Evolutionary conservation across 1,139 yeast species (phyloP).

Genomic region (Magnusiomyces suaveolens): DNA sequence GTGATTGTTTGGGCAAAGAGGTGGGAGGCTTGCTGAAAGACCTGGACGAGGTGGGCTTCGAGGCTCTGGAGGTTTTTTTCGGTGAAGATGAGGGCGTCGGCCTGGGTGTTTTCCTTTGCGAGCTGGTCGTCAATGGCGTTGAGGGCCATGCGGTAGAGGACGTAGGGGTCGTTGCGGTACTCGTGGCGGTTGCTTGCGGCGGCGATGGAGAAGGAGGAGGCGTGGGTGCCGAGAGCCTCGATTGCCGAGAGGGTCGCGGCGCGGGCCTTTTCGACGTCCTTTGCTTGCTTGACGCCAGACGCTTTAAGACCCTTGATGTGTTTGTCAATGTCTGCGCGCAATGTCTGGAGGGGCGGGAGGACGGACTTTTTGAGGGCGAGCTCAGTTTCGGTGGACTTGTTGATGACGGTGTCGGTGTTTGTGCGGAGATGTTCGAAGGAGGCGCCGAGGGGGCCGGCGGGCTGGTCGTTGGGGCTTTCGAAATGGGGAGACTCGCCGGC

Average conservation of each 20-base stretch:
- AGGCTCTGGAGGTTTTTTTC: slow-evolving; percentile 37
- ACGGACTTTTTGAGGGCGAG: slow-evolving; percentile 27
- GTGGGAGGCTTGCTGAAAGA: slow-evolving; percentile 35
- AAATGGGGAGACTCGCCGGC: slow-evolving; percentile 31
- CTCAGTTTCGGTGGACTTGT: slow-evolving; percentile 31
- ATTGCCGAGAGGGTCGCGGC: slow-evolving; percentile 30
- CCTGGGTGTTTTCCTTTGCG: slow-evolving; percentile 37
- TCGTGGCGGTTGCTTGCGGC: slow-evolving; percentile 25
- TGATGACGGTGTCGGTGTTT: slow-evolving; percentile 28
- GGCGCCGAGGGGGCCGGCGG: slow-evolving; percentile 23
- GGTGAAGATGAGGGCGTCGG: slow-evolving; percentile 36
- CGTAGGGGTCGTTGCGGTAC: slow-evolving; percentile 39
- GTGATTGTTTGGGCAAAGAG: slow-evolving; percentile 28
- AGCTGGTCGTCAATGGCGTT: slow-evolving; percentile 37
- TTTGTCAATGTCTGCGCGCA: slow-evolving; percentile 33
- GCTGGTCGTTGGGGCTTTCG: slow-evolving; percentile 7
- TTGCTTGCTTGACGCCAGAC: slow-evolving; percentile 30
- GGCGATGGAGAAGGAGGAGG: slow-evolving; percentile 22
- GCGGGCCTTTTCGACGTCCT: slow-evolving; percentile 34
- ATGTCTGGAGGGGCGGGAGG: slow-evolving; percentile 31
- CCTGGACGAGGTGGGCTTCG: slow-evolving; percentile 38
- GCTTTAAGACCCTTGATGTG: slow-evolving; percentile 34
- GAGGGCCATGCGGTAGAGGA: slow-evolving; percentile 34
- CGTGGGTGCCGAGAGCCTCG: slow-evolving; percentile 31
- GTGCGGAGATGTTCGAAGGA: slow-evolving; percentile 29